Conservation (phyloP, 2,329 filamentous ascomycete genomes). For the Pseudocercospora vitis region DNA sequence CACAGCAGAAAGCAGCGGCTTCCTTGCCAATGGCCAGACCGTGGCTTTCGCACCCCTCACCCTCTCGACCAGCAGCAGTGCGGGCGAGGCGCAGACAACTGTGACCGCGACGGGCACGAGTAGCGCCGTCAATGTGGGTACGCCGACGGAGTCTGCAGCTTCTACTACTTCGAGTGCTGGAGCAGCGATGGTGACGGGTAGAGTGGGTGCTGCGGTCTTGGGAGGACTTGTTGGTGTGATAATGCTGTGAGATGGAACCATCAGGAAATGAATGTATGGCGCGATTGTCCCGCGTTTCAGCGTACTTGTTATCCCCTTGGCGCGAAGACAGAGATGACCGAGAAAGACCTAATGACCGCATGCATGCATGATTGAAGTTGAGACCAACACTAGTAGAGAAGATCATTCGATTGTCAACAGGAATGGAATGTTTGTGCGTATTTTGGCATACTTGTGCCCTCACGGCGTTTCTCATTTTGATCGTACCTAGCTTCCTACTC, state of each 20-base stretch:
- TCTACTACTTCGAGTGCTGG: neutral
- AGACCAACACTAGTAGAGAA: neutral
- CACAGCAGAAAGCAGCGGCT: slow-evolving; percentile 13
- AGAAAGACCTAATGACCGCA: slow-evolving; percentile 7
- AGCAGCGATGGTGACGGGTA: slow-evolving; percentile 11
- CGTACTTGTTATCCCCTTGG: slow-evolving; percentile 19
- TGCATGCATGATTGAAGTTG: slow-evolving; percentile 10
- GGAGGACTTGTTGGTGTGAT: slow-evolving; percentile 20
- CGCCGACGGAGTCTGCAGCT: slow-evolving; percentile 1
- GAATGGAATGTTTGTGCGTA: neutral
- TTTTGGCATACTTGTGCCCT: neutral
- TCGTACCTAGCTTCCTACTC: slow-evolving; percentile 17
- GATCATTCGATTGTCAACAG: neutral
- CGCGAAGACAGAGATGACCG: slow-evolving; percentile 7
- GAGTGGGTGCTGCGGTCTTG: slow-evolving; percentile 15
- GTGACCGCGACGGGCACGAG: neutral
- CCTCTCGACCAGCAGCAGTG: slow-evolving; percentile 2
- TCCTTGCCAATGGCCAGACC: slow-evolving; percentile 11
- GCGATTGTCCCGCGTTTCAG: neutral
- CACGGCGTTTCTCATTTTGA: slow-evolving; percentile 8
- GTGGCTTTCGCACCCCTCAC: slow-evolving; percentile 14
- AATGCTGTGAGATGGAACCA: slow-evolving; percentile 18
- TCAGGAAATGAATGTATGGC: no score
- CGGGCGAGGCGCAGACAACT: slow-evolving; percentile 6
- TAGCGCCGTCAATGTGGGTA: neutral